Conservation (phyloP, 257 asterid genomes). For the Cordia subcordata region DNA sequence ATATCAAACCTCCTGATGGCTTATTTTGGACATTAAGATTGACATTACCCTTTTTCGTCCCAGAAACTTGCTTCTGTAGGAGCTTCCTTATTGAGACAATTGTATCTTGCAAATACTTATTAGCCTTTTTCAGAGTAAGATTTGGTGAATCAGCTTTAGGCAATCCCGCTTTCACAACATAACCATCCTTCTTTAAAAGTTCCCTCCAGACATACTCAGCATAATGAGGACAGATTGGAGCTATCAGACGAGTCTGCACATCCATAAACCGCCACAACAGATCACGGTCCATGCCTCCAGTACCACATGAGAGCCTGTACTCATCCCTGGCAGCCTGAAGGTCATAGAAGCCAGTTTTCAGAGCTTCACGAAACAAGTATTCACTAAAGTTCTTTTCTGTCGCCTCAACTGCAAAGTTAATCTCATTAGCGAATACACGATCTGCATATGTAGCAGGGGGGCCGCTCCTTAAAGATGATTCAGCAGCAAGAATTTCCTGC, state of each 20-base stretch:
- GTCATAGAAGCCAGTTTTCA: constrained; percentile 12
- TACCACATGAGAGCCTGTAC: constrained; percentile 11
- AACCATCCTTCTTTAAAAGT: constrained; percentile 1
- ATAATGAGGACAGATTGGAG: constrained; percentile 23
- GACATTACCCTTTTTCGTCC: constrained; percentile 1
- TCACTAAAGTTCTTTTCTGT: constrained; percentile 8
- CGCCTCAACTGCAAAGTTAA: constrained; percentile 1
- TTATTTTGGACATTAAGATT: background rate
- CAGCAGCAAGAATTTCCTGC: background rate
- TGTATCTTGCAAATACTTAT: constrained; percentile 5
- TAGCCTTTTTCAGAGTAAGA: constrained; percentile 1
- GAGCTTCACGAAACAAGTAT: constrained; percentile 11
- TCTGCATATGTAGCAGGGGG: background rate
- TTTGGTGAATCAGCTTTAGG: constrained; percentile 1
- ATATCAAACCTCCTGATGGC: background rate
- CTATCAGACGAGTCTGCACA: constrained; percentile 14
- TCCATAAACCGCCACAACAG: constrained; percentile 17
- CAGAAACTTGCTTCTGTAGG: constrained; percentile 1
- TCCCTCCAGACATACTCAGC: constrained; percentile 10
- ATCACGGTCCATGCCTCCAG: constrained; percentile 13
- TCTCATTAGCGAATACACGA: constrained; percentile 6
- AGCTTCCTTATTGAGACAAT: constrained; percentile 3
- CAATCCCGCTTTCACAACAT: constrained; percentile 3
- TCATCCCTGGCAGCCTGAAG: constrained; percentile 19
- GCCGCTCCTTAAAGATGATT: constrained; percentile 4